Conservation (phyloP, 2,329 filamentous ascomycete genomes). For the Ophiostoma triangulosporum region DNA sequence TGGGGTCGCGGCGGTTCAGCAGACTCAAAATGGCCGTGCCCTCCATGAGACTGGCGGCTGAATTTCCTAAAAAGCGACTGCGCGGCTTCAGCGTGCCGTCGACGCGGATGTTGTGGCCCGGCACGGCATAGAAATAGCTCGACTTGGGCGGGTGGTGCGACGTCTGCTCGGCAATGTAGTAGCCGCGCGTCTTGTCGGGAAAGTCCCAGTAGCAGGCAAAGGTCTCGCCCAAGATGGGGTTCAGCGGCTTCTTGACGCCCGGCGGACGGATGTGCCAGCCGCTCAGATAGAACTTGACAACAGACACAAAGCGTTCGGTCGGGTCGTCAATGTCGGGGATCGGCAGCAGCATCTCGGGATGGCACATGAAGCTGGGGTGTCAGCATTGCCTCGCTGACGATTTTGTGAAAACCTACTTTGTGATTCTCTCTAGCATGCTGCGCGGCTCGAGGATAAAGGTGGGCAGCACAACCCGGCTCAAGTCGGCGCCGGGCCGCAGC, state of each 20-base stretch:
- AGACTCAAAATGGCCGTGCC: conserved; percentile 79
- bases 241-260: conserved; percentile 97
- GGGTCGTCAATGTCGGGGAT: conserved; percentile 85
- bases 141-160: conserved; percentile 98
- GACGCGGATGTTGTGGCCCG: conserved; percentile 84
- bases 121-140: conserved; percentile 97
- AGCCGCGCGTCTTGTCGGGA: conserved; percentile 68
- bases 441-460: conserved; percentile 97
- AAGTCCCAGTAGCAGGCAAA: conserved; percentile 96
- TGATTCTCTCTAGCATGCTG: conserved; percentile 97
- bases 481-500: conserved; percentile 83
- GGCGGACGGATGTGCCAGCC: conserved; percentile 98
- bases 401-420: conserved; percentile 67
- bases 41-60: conserved; percentile 96
- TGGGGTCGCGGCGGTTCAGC: conserved; percentile 57
- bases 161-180: conserved; percentile 95
- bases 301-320: conserved; percentile 75
- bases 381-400: too few species aligned
- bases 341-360: conserved; percentile 85
- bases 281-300: conserved; percentile 95
- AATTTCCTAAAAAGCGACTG: conserved; percentile 93
- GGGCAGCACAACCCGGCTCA: conserved; percentile 85
- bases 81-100: conserved; percentile 90
- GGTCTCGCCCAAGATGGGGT: conserved; percentile 88
- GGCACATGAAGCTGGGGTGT: conserved; percentile 81